A percentile compares a stretch with the other conserved stretches of the same genome.
Conservation (phyloP, 1,139 yeast genomes). For the Protomyces inundatus region DNA sequence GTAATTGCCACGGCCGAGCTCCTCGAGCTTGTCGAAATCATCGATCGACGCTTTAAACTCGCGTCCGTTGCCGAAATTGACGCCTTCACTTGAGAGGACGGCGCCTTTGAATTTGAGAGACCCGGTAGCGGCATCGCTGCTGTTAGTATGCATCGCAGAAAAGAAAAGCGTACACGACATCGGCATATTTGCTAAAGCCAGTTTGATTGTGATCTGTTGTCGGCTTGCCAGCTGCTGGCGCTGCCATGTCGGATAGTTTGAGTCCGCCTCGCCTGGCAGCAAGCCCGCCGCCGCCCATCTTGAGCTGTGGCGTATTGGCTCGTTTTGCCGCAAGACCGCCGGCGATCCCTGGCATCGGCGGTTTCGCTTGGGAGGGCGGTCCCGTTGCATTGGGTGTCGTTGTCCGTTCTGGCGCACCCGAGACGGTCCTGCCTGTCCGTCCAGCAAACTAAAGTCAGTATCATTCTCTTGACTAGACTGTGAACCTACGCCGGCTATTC, state of each 20-base stretch:
- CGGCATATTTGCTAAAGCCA: slow-evolving; percentile 17
- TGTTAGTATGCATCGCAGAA: background rate
- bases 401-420: background rate
- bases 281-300: slow-evolving; percentile 12
- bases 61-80: slow-evolving; percentile 82
- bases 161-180: slow-evolving; percentile 12
- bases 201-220: slow-evolving; percentile 13
- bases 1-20: slow-evolving; percentile 87
- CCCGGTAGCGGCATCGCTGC: slow-evolving; percentile 68
- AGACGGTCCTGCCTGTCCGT: background rate
- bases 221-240: slow-evolving; percentile 1
- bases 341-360: background rate
- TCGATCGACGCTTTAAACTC: slow-evolving; percentile 76
- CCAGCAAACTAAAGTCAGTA: slow-evolving; percentile 17
- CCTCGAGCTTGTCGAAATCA: slow-evolving; percentile 69
- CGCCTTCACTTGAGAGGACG: slow-evolving; percentile 83
- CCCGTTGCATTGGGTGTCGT: background rate
- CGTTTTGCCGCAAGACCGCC: slow-evolving; percentile 20
- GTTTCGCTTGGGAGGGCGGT: background rate
- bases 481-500: slow-evolving; percentile 5
- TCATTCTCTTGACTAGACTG: background rate
- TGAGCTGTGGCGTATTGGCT: slow-evolving; percentile 5
- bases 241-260: slow-evolving; percentile 1
- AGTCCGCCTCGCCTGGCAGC: slow-evolving; percentile 18
- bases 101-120: slow-evolving; percentile 89